phyloP scores from a whole-genome alignment of 129 eudicot species.

The Kitagawia praeruptora region DNA sequence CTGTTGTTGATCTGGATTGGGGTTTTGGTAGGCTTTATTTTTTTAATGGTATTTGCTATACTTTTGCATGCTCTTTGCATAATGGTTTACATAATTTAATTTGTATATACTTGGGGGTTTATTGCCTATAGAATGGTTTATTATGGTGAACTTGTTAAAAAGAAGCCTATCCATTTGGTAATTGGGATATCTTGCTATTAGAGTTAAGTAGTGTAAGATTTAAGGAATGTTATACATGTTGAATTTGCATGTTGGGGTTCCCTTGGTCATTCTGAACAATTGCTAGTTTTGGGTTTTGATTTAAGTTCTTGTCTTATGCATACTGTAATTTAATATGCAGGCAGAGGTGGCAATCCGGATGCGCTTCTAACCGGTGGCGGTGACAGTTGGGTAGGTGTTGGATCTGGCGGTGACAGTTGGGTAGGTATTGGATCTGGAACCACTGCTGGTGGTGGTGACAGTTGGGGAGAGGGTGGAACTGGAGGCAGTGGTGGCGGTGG shows the following conservation, averaged over 20 bases:
- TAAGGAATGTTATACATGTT: no score
- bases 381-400: neutral
- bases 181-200: neutral
- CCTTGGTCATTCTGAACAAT: neutral
- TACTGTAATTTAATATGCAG: neutral
- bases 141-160: neutral
- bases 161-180: neutral
- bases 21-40: neutral
- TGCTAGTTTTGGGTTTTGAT: neutral
- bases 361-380: no score
- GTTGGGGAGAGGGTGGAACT: neutral
- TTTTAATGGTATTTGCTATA: no score
- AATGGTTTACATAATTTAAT: neutral
- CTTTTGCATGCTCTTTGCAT: no score
- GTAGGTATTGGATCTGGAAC: neutral
- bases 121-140: no score
- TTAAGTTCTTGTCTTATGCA: neutral
- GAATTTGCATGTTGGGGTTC: neutral
- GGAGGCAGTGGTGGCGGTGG: conserved; percentile 8
- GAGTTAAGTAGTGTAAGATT: no score
- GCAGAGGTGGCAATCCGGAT: neutral
- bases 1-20: neutral
- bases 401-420: conserved; percentile 1
- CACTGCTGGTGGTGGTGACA: neutral
- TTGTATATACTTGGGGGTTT: neutral